Evolutionary conservation across 1,139 yeast species (phyloP).

Genomic region (Scheffersomyces quercinus): DNA sequence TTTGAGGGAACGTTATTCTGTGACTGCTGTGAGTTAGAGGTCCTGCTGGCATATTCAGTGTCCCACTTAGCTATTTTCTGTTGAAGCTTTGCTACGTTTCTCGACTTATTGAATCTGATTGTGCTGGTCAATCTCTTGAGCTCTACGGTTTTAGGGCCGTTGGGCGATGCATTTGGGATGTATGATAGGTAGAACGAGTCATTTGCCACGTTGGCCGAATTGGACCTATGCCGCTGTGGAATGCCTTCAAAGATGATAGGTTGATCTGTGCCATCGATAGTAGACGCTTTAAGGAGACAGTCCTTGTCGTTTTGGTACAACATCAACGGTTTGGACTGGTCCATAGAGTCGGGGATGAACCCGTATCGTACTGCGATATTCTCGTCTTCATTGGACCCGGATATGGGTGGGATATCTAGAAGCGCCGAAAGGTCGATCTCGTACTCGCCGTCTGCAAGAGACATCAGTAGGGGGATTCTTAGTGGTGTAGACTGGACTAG

Average conservation of each 20-base stretch:
- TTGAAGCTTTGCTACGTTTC: conserved; percentile 28
- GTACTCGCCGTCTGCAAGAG: conserved; percentile 47
- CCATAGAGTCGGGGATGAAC: conserved; percentile 46
- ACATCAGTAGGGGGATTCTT: conserved; percentile 15
- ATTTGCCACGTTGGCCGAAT: conserved; percentile 14
- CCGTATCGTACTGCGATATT: conserved; percentile 44
- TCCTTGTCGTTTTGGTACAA: conserved; percentile 38
- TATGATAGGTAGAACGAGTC: conserved; percentile 36
- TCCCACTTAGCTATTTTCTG: conserved; percentile 13
- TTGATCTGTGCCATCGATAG: conserved; percentile 19
- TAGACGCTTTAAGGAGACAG: conserved; percentile 32
- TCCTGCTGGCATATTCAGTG: conserved; percentile 6
- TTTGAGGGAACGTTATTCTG: background rate
- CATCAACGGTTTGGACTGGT: conserved; percentile 33
- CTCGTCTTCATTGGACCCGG: conserved; percentile 15
- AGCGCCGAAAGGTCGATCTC: conserved; percentile 41
- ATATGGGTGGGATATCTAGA: conserved; percentile 12
- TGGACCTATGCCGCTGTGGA: conserved; percentile 28
- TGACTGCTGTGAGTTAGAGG: background rate
- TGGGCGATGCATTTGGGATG: conserved; percentile 14
- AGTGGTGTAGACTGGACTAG: background rate
- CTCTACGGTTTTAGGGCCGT: conserved; percentile 22
- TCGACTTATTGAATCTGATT: conserved; percentile 37
- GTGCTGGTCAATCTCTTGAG: conserved; percentile 31
- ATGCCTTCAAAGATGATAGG: conserved; percentile 44